Conservation (phyloP, 2,329 filamentous ascomycete species). For the Didymosphaeria variabile region DNA sequence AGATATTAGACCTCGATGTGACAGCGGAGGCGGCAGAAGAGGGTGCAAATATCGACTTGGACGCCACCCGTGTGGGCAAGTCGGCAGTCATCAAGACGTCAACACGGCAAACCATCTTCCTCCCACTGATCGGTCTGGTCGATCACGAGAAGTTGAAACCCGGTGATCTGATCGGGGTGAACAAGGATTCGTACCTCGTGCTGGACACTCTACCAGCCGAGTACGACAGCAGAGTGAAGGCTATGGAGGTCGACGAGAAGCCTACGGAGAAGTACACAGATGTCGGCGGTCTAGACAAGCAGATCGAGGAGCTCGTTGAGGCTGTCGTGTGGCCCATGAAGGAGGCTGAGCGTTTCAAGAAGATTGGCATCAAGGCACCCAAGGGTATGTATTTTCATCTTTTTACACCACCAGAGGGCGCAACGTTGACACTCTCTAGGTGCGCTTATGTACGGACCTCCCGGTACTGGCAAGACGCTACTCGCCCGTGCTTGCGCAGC, state of each 20-base stretch:
- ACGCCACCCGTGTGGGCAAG: conserved; percentile 95
- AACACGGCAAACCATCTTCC: conserved; percentile 96
- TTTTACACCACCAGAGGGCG: conserved; percentile 7
- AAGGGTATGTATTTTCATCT: conserved; percentile 73
- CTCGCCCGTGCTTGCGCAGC: conserved; percentile 95
- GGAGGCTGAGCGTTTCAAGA: conserved; percentile 98
- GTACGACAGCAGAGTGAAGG: conserved; percentile 98
- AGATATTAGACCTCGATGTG: conserved; percentile 95
- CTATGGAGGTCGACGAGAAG: conserved; percentile 99
- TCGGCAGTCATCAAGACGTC: conserved; percentile 99
- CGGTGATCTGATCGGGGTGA: conserved; percentile 95
- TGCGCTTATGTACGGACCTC: conserved; percentile 96
- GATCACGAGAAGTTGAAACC: conserved; percentile 96
- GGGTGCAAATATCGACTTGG: conserved; percentile 97
- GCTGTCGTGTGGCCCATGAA: conserved; percentile 99
- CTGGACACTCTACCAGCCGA: conserved; percentile 96
- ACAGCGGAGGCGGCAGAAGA: conserved; percentile 96
- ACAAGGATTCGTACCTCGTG: conserved; percentile 98
- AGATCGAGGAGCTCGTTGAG: conserved; percentile 98
- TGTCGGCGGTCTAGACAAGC: conserved; percentile 96
- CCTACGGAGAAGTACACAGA: conserved; percentile 99
- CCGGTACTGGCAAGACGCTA: conserved; percentile 89
- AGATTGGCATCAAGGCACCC: conserved; percentile 98
- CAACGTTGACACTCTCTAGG: conserved; percentile 56
- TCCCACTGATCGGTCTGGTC: conserved; percentile 95